Evolutionary conservation across 176 grass and related monocot species (phyloP).

Genomic region (Musa itinerans): DNA sequence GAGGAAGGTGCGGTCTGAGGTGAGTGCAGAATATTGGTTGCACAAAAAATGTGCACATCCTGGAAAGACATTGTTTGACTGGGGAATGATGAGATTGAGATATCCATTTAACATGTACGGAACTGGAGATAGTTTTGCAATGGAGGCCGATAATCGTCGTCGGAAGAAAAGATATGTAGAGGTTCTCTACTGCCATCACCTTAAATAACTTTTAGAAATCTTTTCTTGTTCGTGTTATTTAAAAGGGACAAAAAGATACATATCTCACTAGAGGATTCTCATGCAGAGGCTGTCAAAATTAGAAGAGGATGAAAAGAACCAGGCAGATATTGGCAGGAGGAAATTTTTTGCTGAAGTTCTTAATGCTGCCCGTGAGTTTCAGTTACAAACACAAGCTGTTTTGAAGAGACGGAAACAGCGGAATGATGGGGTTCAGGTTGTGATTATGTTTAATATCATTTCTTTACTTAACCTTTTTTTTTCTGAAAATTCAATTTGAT

Average conservation of each 20-base stretch:
- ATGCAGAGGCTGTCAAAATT: constrained; percentile 80
- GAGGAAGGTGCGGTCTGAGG: constrained; percentile 74
- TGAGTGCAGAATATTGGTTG: constrained; percentile 80
- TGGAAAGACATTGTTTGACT: constrained; percentile 80
- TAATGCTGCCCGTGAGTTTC: constrained; percentile 85
- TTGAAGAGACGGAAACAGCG: constrained; percentile 87
- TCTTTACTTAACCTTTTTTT: neutral
- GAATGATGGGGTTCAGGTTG: constrained; percentile 84
- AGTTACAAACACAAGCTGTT: constrained; percentile 48
- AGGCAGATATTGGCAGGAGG: constrained; percentile 72
- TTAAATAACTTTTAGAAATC: constrained; percentile 9
- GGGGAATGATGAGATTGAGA: constrained; percentile 85
- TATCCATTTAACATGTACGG: constrained; percentile 89
- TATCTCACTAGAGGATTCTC: neutral
- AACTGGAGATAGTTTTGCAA: constrained; percentile 65
- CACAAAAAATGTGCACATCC: constrained; percentile 76
- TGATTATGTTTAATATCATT: constrained; percentile 3
- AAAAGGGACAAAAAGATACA: constrained; percentile 1
- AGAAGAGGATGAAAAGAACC: constrained; percentile 94
- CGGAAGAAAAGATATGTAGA: constrained; percentile 87
- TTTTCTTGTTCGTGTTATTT: constrained; percentile 6
- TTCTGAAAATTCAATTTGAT: no score
- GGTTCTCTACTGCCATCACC: constrained; percentile 30
- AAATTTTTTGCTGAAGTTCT: constrained; percentile 97
- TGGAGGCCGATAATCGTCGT: constrained; percentile 65